Conservation (phyloP, 495 filamentous ascomycete species). For the Aspergillus bridgeri region DNA sequence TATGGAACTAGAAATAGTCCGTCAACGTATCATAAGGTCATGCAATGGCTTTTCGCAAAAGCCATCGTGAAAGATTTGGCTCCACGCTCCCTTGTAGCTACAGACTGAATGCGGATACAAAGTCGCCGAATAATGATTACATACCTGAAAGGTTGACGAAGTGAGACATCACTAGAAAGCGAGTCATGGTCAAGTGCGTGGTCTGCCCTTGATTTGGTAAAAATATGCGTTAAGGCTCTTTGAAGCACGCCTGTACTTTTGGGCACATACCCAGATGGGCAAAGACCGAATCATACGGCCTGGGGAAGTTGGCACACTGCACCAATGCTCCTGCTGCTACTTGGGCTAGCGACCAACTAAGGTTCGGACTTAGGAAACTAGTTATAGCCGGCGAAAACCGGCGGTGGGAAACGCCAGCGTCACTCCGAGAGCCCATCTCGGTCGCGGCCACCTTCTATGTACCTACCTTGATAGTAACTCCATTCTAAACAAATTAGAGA, state of each 20-base stretch:
- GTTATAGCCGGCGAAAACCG: not conserved
- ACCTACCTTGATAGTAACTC: not conserved
- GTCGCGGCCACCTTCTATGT: not conserved
- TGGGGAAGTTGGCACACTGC: not conserved
- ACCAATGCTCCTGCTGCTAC: not conserved
- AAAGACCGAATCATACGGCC: not conserved
- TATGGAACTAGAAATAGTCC: not conserved
- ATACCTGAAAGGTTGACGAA: not conserved
- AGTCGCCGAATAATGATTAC: not conserved
- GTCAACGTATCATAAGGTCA: not conserved
- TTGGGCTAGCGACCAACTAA: not conserved
- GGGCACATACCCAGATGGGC: not conserved
- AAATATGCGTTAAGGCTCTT: not conserved
- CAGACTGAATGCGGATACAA: not conserved
- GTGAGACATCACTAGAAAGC: not conserved
- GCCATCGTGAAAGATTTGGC: not conserved
- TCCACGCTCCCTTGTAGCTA: not conserved
- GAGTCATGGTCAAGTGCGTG: not conserved
- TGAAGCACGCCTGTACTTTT: not conserved
- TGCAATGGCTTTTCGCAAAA: not conserved
- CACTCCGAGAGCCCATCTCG: not conserved
- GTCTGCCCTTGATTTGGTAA: not conserved
- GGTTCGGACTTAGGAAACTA: not conserved
- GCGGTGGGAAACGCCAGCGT: not conserved
- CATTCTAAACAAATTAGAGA: not conserved